Conservation (phyloP, 306 rosid species). For the Citrullus colocynthis region DNA sequence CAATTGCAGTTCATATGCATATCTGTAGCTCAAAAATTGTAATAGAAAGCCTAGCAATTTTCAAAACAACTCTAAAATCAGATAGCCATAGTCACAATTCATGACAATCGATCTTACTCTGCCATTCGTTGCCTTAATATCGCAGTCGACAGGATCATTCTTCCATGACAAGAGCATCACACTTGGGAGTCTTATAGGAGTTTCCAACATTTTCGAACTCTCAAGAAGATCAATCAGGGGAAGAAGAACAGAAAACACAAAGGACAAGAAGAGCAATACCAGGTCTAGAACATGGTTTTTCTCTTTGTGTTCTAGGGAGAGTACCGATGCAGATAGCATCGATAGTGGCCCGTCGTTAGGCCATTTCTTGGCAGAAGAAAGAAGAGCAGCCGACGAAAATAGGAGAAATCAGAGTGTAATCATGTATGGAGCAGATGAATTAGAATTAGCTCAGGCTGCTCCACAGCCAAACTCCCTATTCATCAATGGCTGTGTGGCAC, state of each 20-base stretch:
- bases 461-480: constrained; percentile 33
- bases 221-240: constrained; percentile 53
- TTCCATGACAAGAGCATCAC: constrained; percentile 63
- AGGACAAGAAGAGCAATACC: constrained; percentile 20
- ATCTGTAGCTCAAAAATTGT: background rate
- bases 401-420: constrained; percentile 17
- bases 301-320: constrained; percentile 25
- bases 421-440: constrained; percentile 28
- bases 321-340: constrained; percentile 20
- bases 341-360: constrained; percentile 27
- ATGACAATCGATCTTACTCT: constrained; percentile 2
- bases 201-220: constrained; percentile 43
- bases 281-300: constrained; percentile 28
- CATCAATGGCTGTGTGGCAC: constrained; percentile 37
- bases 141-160: constrained; percentile 70
- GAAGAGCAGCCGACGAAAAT: constrained; percentile 30
- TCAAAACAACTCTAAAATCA: background rate
- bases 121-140: background rate
- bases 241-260: constrained; percentile 22
- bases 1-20: background rate
- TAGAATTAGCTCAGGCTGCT: constrained; percentile 14
- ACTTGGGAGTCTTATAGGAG: constrained; percentile 64
- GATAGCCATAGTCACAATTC: background rate
- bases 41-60: background rate
- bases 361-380: constrained; percentile 41